phyloP scores from a whole-genome alignment of 2,329 filamentous ascomycete species.

The Aspergillus fischeri region DNA sequence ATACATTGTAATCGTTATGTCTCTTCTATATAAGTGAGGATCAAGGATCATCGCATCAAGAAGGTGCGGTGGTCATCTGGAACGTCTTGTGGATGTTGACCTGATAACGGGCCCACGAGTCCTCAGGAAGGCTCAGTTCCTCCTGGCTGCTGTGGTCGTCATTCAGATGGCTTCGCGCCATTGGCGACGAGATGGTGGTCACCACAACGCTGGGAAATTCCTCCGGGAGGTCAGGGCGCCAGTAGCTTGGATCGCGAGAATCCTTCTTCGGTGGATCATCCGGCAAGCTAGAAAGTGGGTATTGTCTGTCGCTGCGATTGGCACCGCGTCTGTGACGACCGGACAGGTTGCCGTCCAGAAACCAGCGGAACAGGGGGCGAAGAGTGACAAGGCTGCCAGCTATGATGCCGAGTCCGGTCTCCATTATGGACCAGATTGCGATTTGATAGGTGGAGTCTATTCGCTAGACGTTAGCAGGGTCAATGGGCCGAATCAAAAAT shows the following conservation, averaged over 20 bases:
- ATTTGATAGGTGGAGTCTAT: conserved; percentile 43
- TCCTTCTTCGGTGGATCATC: background rate
- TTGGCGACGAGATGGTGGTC: conserved; percentile 19
- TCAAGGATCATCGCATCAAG: background rate
- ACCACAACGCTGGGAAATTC: conserved; percentile 19
- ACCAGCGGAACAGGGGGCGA: conserved; percentile 40
- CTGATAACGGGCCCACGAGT: background rate
- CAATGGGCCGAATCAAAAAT: background rate
- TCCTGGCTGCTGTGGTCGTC: conserved; percentile 17
- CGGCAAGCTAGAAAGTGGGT: background rate
- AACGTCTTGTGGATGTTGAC: background rate
- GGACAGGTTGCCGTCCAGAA: background rate
- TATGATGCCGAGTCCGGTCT: conserved; percentile 34
- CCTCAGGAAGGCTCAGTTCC: conserved; percentile 8
- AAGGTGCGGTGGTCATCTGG: background rate
- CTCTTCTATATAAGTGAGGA: background rate
- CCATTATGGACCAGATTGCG: conserved; percentile 34
- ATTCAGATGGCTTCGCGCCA: conserved; percentile 1
- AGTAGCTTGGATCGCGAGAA: background rate
- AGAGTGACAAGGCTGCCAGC: conserved; percentile 37
- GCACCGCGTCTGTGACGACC: background rate
- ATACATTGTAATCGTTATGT: background rate
- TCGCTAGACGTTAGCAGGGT: conserved; percentile 8
- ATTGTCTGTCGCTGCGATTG: background rate
- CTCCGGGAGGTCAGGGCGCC: background rate